A percentile compares a stretch with the other conserved stretches of the same genome.
Conservation (phyloP, 2,329 filamentous ascomycete genomes). For the Torrubiella hemipterigena region DNA sequence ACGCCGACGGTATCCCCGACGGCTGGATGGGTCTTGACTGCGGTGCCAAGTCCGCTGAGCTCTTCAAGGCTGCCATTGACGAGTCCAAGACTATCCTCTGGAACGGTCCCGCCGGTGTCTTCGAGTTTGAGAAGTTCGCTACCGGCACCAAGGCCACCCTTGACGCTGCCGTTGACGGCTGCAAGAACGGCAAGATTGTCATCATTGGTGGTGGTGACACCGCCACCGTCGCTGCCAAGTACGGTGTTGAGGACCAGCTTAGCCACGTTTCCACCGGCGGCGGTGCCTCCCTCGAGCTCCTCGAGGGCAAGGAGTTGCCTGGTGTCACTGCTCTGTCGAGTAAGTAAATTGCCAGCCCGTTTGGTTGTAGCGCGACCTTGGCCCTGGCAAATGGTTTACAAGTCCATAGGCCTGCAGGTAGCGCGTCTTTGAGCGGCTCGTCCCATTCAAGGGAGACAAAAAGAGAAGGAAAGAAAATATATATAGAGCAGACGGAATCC, state of each 20-base stretch:
- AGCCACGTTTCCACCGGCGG: slow-evolving; percentile 97
- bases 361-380: no score
- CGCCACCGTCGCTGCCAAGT: slow-evolving; percentile 95
- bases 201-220: slow-evolving; percentile 99
- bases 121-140: slow-evolving; percentile 93
- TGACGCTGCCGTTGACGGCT: slow-evolving; percentile 74
- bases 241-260: slow-evolving; percentile 88
- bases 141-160: slow-evolving; percentile 85
- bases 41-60: slow-evolving; percentile 74
- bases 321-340: slow-evolving; percentile 85
- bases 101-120: slow-evolving; percentile 96
- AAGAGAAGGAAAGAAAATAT: slow-evolving; percentile 1
- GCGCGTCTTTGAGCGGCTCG: not conserved
- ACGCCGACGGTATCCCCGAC: slow-evolving; percentile 82
- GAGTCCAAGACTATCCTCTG: slow-evolving; percentile 94
- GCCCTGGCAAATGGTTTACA: no score
- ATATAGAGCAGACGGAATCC: not conserved
- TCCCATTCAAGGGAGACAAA: not conserved
- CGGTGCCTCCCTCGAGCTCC: slow-evolving; percentile 86
- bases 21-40: slow-evolving; percentile 98
- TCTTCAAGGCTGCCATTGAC: slow-evolving; percentile 78
- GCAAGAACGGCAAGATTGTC: slow-evolving; percentile 77
- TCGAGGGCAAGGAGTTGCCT: slow-evolving; percentile 96
- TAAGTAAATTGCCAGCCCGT: slow-evolving; percentile 38
- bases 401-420: not conserved